phyloP scores from a whole-genome alignment of 768 basidiomycete genomes.

The Xerocomellus amylosporus region DNA sequence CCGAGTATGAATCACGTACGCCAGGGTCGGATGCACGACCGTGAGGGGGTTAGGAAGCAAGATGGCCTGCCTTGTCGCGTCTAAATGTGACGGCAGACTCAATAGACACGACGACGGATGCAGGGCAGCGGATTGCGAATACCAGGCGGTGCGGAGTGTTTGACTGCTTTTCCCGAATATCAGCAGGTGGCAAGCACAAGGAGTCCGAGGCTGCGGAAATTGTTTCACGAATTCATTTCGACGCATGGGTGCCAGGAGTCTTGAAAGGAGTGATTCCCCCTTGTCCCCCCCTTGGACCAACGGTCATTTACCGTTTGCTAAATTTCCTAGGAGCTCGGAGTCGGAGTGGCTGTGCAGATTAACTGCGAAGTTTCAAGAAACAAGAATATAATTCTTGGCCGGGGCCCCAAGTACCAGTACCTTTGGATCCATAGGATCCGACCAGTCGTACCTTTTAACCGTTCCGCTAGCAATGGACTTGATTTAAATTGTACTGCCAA shows the following conservation, averaged over 20 bases:
- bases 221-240: conserved; percentile 4
- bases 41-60: background rate
- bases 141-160: background rate
- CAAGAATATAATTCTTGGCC: too few relatives aligned
- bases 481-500: too few relatives aligned
- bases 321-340: background rate
- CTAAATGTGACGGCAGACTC: conserved; percentile 1
- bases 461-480: too few relatives aligned
- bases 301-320: background rate
- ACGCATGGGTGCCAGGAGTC: conserved; percentile 12
- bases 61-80: background rate
- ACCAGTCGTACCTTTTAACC: too few relatives aligned
- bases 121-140: background rate
- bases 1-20: conserved; percentile 15
- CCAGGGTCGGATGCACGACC: background rate
- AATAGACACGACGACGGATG: background rate
- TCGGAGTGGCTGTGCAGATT: conserved; percentile 7
- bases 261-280: background rate
- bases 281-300: background rate
- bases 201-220: conserved; percentile 6
- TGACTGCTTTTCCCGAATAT: background rate
- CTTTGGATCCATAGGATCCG: background rate
- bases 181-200: background rate
- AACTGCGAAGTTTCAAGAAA: background rate
- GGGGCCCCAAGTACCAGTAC: too few relatives aligned